These are phyloP conservation scores for Hypoxylon fuscum DNA, from an alignment of 495 filamentous ascomycete species.

Conservation along the genomic window DNA sequence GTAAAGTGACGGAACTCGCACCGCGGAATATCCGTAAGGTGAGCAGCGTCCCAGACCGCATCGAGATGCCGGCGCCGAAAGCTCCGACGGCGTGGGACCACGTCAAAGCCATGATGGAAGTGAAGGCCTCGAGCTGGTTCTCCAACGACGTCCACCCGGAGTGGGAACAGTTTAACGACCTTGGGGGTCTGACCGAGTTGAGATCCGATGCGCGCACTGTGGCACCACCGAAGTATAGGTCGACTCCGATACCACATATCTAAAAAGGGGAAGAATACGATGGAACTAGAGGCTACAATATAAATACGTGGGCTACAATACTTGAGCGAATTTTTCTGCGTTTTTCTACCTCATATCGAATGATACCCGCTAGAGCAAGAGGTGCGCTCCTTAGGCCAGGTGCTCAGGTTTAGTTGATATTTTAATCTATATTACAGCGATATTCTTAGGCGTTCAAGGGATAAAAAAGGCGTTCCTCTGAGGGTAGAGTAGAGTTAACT, in stretches of 20 bases:
- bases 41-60: slow-evolving; percentile 5
- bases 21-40: slow-evolving; percentile 38
- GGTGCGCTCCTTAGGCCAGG: slow-evolving; percentile 4
- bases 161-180: slow-evolving; percentile 47
- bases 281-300: not conserved
- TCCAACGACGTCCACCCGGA: slow-evolving; percentile 37
- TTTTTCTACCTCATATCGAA: not conserved
- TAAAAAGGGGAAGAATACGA: not conserved
- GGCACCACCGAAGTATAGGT: not conserved
- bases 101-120: slow-evolving; percentile 36
- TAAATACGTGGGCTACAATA: not conserved
- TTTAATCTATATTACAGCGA: not conserved
- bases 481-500: too few species aligned
- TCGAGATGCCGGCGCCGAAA: slow-evolving; percentile 36
- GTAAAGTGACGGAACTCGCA: slow-evolving; percentile 1
- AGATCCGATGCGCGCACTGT: not conserved
- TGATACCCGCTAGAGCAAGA: slow-evolving; percentile 22
- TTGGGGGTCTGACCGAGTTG: slow-evolving; percentile 45
- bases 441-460: not conserved
- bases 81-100: slow-evolving; percentile 35
- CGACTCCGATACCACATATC: not conserved
- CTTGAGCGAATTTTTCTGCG: not conserved
- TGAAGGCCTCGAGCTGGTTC: slow-evolving; percentile 27
- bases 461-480: too few species aligned
- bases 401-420: not conserved